Evolutionary conservation across 169 alveolate genomes (phyloP), one percentile per base, ranked within the genome.

Genomic region (Condylostoma magnum): DNA sequence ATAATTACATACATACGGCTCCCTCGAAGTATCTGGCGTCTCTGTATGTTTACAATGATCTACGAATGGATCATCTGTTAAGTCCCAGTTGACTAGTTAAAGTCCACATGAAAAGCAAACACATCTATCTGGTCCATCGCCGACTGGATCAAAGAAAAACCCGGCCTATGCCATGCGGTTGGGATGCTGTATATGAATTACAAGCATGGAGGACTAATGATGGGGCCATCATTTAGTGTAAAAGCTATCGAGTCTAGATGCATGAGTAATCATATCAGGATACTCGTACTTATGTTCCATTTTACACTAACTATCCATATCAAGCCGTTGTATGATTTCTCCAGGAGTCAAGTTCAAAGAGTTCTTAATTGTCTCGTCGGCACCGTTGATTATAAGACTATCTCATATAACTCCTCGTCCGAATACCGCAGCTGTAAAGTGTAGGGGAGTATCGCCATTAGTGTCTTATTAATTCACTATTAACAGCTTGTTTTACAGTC

Each of bases 21-120:
- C 46, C 10, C n/a, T 27, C n/a, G n/a, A n/a, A 10, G 71, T 28
- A 22, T 60, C 71, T 1, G 58, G 20, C n/a, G 25, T 15, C 28
- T 60, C 71, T 20, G 43, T 36, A 34, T 60, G 71, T 31, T 60
- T 60, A 12, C 36, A 41, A 27, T 60, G 71, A 34, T 60, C 71
- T 41, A 15, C 37, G 43, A 60, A 60, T 18, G 71, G 71, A 27
- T 60, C 43, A 34, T 60, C 71, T 2, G 36, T 28, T 10, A 55
- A n/a, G 2, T 60, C 37, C 58, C 71, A 60, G 71, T 60, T 60
- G 10, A 60, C 71, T 15, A 60, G 33, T 38, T 27, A n/a, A 8
- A 60, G 33, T 1, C 71, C 71, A 34, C 71, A 60, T 18, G 71
- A 60, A 60, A 60, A 60, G 33, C 71, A 60, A 10, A 60, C 71